Evolutionary conservation across 2,329 filamentous ascomycete species (phyloP), one percentile per base, ranked within the genome.

Genomic region (Elsinoe arachidis): DNA sequence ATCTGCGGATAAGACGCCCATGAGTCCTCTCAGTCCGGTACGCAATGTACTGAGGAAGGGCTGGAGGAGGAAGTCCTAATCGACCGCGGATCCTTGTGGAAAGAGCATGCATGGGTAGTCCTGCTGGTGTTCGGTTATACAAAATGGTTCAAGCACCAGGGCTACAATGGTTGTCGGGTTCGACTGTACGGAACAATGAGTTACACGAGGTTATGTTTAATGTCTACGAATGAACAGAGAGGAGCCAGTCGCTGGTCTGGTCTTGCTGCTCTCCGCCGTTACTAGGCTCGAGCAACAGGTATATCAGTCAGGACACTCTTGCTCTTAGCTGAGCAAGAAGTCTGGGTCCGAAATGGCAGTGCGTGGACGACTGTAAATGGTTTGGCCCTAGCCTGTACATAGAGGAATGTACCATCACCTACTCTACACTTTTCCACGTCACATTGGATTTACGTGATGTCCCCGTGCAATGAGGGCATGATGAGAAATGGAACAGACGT

Each of bases 131-230:
- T 2, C 15, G 34, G 49, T 9, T 53, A 39, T 17, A 46, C 6
- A 26, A 46, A 46, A 46, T n/a, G 41, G 41, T 23, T 30, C n/a
- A 17, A 5, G 5, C 5, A 19, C 19, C 15, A 14, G 10, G n/a
- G 4, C 15, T 2, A 37, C 12, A 30, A 30, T 30, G 26, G 26
- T 2, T 30, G 26, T 35, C 15, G 11, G 26, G 14, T 17, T 26
- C 6, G n/a, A 12, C 19, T 37, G 6, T 30, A 30, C 41, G 46
- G 46, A 21, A 26, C 33, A 12, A 49, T 17, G 30, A 51, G 33
- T 15, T 15, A 35, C 17, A 39, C 12, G 49, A 53, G 49, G 15
- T 53, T 12, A 53, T 26, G 49, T 19, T n/a, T 53, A 53, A 53
- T 53, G 49, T 53, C 34, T 53, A 53, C 26, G 34, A 38, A 38